A percentile compares a stretch with the other conserved stretches of the same genome.
Conservation (phyloP, 2,329 filamentous ascomycete genomes). For the Coniella lustricola region DNA sequence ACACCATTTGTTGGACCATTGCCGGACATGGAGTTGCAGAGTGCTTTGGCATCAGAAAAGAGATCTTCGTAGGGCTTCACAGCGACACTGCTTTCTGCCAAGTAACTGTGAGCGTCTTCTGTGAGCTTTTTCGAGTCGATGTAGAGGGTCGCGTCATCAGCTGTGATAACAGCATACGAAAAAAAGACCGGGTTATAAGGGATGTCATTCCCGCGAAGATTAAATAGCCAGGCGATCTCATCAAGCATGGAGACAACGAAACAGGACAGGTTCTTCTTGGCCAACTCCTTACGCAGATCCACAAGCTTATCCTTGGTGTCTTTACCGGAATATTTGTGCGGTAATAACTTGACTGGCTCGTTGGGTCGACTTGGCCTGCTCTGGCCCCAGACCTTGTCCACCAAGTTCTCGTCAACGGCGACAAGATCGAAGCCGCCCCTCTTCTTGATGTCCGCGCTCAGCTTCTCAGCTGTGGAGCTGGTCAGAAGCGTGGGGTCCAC, state of each 20-base stretch:
- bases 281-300: constrained; percentile 82
- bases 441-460: constrained; percentile 81
- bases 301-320: constrained; percentile 73
- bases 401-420: constrained; percentile 71
- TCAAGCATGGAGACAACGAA: constrained; percentile 93
- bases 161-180: constrained; percentile 85
- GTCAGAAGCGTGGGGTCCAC: constrained; percentile 88
- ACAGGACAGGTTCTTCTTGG: constrained; percentile 80
- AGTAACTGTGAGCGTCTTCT: constrained; percentile 59
- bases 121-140: constrained; percentile 74
- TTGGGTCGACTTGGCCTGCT: constrained; percentile 67
- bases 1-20: constrained; percentile 18
- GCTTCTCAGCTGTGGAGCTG: constrained; percentile 54
- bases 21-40: constrained; percentile 40
- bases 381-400: constrained; percentile 83
- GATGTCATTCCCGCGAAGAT: constrained; percentile 88
- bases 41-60: constrained; percentile 65
- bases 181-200: constrained; percentile 99
- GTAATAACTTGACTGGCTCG: constrained; percentile 67
- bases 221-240: constrained; percentile 98
- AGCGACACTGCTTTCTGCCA: constrained; percentile 61
- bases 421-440: constrained; percentile 71
- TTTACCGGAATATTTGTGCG: constrained; percentile 72
- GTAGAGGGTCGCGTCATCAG: constrained; percentile 70
- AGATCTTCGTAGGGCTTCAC: constrained; percentile 79